These are phyloP conservation scores for Starmerella vitae DNA, from an alignment of 805 yeast species.

Conservation along the genomic window DNA sequence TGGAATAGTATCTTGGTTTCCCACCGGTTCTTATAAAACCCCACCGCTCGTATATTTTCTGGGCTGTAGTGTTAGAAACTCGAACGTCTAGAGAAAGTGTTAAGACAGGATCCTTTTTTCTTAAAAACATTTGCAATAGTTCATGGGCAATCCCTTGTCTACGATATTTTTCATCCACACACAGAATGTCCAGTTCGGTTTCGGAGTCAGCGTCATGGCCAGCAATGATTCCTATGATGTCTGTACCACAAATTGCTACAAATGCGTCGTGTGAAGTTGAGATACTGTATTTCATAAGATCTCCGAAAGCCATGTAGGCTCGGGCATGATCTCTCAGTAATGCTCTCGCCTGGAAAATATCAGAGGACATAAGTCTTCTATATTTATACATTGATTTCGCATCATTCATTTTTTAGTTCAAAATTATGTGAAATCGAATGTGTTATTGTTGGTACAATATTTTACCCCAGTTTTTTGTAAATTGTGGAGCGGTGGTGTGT, in stretches of 20 bases:
- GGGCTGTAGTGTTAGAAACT: slow-evolving; percentile 8
- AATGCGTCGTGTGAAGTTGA: slow-evolving; percentile 6
- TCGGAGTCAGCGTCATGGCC: slow-evolving; percentile 3
- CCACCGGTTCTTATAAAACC: slow-evolving; percentile 9
- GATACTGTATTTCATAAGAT: slow-evolving; percentile 10
- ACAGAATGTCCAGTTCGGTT: slow-evolving; percentile 8
- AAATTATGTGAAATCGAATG: no score
- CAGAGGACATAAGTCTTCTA: not conserved
- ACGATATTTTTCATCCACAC: slow-evolving; percentile 8
- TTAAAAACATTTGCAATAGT: slow-evolving; percentile 6
- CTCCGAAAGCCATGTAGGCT: slow-evolving; percentile 2
- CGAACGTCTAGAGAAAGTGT: slow-evolving; percentile 11
- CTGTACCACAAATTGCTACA: not conserved
- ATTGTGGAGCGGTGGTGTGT: no score
- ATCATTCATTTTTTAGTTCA: no score
- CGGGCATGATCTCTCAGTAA: slow-evolving; percentile 4
- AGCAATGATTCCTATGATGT: slow-evolving; percentile 7
- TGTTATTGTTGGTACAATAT: no score
- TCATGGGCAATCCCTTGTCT: slow-evolving; percentile 8
- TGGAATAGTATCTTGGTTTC: slow-evolving; percentile 4
- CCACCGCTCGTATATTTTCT: slow-evolving; percentile 5
- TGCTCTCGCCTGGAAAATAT: not conserved
- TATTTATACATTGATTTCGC: no score
- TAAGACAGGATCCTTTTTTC: not conserved
- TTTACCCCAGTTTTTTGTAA: no score